These are phyloP conservation scores for Neurospora sp. DNA, from an alignment of 495 filamentous ascomycete genomes.

Conservation along the genomic window DNA sequence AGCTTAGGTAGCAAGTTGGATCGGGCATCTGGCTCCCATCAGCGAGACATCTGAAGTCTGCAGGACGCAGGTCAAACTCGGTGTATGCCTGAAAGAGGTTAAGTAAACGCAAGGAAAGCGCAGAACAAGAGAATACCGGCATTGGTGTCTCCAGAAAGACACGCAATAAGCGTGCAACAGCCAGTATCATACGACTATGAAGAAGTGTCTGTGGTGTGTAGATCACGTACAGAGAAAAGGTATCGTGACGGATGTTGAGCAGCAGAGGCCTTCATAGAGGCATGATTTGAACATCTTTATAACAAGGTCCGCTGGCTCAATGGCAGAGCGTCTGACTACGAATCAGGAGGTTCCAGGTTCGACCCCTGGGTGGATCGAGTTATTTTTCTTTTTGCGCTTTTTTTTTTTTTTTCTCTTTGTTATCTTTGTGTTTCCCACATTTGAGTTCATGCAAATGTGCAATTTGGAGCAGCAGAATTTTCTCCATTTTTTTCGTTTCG, in stretches of 20 bases:
- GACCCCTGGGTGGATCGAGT: neutral
- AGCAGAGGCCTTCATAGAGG: neutral
- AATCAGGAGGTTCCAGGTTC: neutral
- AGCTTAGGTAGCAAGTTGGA: neutral
- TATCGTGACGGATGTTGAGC: neutral
- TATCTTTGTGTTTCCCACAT: neutral
- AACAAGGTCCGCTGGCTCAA: neutral
- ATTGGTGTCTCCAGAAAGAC: neutral
- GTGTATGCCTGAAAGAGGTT: neutral
- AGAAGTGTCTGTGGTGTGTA: neutral
- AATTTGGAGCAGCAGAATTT: neutral
- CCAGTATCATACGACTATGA: neutral
- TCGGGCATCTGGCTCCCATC: neutral
- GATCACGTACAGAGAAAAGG: neutral
- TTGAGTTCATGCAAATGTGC: neutral
- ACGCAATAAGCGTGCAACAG: neutral
- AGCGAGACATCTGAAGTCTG: neutral
- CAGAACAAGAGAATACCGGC: neutral
- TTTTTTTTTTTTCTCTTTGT: neutral
- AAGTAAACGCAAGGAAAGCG: neutral
- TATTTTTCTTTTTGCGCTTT: neutral
- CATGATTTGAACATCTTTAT: accelerated
- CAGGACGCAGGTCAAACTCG: neutral
- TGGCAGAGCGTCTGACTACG: neutral
- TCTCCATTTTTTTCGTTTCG: neutral